Percentiles rank a stretch among this genome's conserved stretches.
Evolutionary conservation across 2,329 filamentous ascomycete species (phyloP).

Genomic region (Aureobasidium leucospermi): DNA sequence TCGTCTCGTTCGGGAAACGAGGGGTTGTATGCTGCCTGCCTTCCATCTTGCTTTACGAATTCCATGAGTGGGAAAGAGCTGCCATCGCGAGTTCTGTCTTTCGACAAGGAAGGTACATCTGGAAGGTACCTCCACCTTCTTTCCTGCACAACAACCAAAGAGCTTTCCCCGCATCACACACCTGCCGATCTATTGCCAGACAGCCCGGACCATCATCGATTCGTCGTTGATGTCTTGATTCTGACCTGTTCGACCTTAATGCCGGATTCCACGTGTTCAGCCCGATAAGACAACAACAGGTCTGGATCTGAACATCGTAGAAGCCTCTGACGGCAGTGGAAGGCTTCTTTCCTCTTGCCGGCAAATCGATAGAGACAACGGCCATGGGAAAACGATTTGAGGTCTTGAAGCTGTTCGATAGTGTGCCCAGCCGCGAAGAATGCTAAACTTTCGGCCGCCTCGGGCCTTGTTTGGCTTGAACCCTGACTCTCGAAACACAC

Average conservation of each 20-base stretch:
- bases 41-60: neutral
- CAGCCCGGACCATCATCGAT: neutral
- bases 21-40: neutral
- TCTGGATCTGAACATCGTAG: neutral
- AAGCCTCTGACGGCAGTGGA: constrained; percentile 2
- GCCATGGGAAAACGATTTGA: neutral
- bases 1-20: neutral
- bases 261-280: neutral
- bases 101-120: neutral
- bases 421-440: neutral
- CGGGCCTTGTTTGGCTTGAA: neutral
- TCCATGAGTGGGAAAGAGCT: neutral
- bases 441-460: constrained; percentile 7
- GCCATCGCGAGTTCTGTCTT: neutral
- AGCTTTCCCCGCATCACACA: constrained; percentile 4
- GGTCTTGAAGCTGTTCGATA: neutral
- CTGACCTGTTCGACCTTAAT: neutral
- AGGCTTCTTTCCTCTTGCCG: neutral
- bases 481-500: neutral
- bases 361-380: constrained; percentile 9
- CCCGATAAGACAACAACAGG: neutral
- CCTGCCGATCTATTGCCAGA: neutral
- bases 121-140: neutral
- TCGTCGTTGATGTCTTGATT: neutral
- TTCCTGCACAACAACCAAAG: neutral